Evolutionary conservation across 257 asterid genomes (phyloP).

Genomic region (Plantago elongata): DNA sequence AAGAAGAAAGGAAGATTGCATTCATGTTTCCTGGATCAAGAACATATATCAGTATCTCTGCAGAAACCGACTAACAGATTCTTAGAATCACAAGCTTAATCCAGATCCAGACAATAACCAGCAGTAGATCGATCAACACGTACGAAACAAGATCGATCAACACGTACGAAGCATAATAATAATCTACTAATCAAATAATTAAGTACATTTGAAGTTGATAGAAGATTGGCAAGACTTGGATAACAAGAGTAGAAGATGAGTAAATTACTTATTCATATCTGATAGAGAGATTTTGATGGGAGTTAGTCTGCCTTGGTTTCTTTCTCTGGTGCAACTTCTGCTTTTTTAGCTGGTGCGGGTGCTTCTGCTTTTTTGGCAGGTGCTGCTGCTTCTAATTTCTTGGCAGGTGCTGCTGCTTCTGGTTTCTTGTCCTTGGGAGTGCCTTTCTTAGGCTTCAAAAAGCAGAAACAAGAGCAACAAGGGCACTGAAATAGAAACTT

Average conservation of each 20-base stretch:
- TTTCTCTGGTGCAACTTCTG: constrained; percentile 19
- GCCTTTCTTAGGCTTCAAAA: constrained; percentile 62
- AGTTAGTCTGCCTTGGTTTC: constrained; percentile 20
- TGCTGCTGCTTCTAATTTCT: background rate
- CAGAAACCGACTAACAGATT: too few species aligned
- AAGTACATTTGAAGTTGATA: too few species aligned
- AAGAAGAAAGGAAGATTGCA: too few species aligned
- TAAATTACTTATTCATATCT: constrained; percentile 1
- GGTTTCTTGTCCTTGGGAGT: constrained; percentile 35
- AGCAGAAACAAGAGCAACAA: constrained; percentile 79
- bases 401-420: background rate
- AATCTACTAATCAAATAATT: too few species aligned
- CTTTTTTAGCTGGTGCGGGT: constrained; percentile 20
- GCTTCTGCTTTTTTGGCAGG: constrained; percentile 24
- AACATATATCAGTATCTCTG: too few species aligned
- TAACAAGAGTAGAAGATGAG: background rate
- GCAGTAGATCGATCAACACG: too few species aligned
- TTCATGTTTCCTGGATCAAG: too few species aligned
- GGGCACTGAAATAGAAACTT: constrained; percentile 84
- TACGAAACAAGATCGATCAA: too few species aligned
- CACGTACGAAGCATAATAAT: too few species aligned
- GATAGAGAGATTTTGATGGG: background rate
- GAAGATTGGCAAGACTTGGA: too few species aligned
- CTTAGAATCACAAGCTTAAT: too few species aligned
- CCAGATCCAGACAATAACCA: too few species aligned